These are phyloP conservation scores for Xylaria scruposa DNA, from an alignment of 495 filamentous ascomycete genomes.

Conservation along the genomic window DNA sequence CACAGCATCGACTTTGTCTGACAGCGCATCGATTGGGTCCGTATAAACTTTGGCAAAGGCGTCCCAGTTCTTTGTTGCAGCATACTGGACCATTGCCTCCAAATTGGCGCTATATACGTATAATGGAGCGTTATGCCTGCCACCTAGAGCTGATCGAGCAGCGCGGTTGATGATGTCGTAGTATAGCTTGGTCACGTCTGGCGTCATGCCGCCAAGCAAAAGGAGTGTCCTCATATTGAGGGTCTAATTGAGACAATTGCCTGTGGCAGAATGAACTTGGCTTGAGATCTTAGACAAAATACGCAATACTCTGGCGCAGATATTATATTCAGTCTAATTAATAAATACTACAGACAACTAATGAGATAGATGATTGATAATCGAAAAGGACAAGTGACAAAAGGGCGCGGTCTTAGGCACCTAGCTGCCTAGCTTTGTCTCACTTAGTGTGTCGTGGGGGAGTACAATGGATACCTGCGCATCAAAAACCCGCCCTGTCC, in stretches of 20 bases:
- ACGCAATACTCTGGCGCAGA: not conserved
- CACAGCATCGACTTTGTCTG: slow-evolving; percentile 24
- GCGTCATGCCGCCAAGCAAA: slow-evolving; percentile 27
- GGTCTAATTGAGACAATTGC: not conserved
- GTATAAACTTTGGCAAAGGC: slow-evolving; percentile 26
- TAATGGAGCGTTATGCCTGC: slow-evolving; percentile 26
- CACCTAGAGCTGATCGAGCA: slow-evolving; percentile 27
- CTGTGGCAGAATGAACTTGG: not conserved
- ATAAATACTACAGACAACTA: too few relatives aligned
- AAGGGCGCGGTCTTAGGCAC: too few relatives aligned
- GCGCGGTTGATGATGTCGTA: slow-evolving; percentile 33
- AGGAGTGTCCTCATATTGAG: slow-evolving; percentile 12
- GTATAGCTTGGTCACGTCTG: slow-evolving; percentile 32
- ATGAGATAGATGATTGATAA: too few relatives aligned
- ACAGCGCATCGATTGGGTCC: slow-evolving; percentile 14
- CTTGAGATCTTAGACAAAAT: not conserved
- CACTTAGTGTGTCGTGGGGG: too few relatives aligned
- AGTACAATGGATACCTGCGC: too few relatives aligned
- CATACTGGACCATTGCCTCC: slow-evolving; percentile 29
- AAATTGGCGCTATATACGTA: slow-evolving; percentile 33
- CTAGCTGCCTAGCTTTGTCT: too few relatives aligned
- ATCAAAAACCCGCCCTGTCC: too few relatives aligned
- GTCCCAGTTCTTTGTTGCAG: slow-evolving; percentile 20
- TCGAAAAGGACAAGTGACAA: too few relatives aligned
- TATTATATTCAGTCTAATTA: not conserved